Evolutionary conservation across 257 asterid genomes (phyloP), one percentile per base, ranked within the genome.

Genomic region (Penstemon eatonii): DNA sequence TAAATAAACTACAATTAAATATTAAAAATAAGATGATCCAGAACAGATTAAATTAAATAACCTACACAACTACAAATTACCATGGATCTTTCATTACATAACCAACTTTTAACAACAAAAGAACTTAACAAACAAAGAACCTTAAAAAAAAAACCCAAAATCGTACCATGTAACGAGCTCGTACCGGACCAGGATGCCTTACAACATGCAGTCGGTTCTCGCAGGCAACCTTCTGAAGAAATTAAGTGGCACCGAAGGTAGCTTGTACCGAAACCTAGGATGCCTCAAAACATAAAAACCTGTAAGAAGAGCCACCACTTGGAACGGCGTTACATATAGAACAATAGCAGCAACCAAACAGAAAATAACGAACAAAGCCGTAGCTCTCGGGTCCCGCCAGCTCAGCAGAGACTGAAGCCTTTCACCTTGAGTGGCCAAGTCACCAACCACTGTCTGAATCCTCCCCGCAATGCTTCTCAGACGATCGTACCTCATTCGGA

Each of bases 321-420:
- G 93, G 43, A 88, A 88, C 4, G 96, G 93, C 0, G 89, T 86
- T 0, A 86, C 89, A 19, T 86, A 88, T 37, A 88, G 83, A 9
- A 80, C 85, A 4, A 81, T 68, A 10, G 91, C 96, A 2, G 89
- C 79, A 13, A 84, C 43, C 77, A 86, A 66, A 73, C 90, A 86
- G 86, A 88, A 86, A 45, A 88, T 72, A 1, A 88, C 85, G n/a
- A 86, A 88, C 43, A 88, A 73, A 0, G 89, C 84, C 0, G 93
- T 86, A 0, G 96, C 96, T 7, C 96, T 63, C 0, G 96, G 96
- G 80, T 88, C 96, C 8, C 96, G 73, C 96, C 96, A 88, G 84
- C 89, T 86, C 74, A 88, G 81, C 40, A 88, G 77, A 25, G 85
- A 76, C 74, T 84, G 91, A 4, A 86, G 68, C 81, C 96, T 84